Conservation (phyloP, 768 basidiomycete genomes). For the Strobilomyces confusus region DNA sequence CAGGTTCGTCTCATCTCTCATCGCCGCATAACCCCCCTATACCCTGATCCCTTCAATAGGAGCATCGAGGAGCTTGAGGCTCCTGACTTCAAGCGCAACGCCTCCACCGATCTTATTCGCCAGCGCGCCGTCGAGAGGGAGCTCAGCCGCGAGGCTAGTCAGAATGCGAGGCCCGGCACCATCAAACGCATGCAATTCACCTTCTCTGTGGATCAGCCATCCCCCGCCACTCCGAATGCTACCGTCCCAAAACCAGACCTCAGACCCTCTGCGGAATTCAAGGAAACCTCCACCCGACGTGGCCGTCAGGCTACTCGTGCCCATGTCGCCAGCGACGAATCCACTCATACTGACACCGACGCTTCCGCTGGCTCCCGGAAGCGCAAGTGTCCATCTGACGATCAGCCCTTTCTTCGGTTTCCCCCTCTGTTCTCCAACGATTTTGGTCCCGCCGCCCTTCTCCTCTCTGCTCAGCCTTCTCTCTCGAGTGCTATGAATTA, state of each 20-base stretch:
- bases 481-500: conserved; percentile 67
- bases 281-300: conserved; percentile 41
- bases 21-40: conserved; percentile 7
- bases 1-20: conserved; percentile 47
- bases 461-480: conserved; percentile 67
- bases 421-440: conserved; percentile 69
- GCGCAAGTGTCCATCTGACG: conserved; percentile 23
- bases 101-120: conserved; percentile 74
- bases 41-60: conserved; percentile 36
- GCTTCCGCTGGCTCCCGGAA: conserved; percentile 24
- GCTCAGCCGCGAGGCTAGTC: conserved; percentile 66
- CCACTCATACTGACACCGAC: conserved; percentile 20
- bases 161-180: conserved; percentile 60
- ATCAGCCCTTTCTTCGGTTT: conserved; percentile 52
- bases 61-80: conserved; percentile 83
- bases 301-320: conserved; percentile 38
- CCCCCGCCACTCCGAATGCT: conserved; percentile 40
- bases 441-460: conserved; percentile 74
- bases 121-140: conserved; percentile 81
- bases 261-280: conserved; percentile 63
- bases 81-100: conserved; percentile 76
- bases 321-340: conserved; percentile 30
- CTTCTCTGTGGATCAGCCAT: conserved; percentile 75
- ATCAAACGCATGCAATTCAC: conserved; percentile 91
- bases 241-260: conserved; percentile 60